phyloP scores from a whole-genome alignment of 305 asterid genomes.

The Lippia alba region DNA sequence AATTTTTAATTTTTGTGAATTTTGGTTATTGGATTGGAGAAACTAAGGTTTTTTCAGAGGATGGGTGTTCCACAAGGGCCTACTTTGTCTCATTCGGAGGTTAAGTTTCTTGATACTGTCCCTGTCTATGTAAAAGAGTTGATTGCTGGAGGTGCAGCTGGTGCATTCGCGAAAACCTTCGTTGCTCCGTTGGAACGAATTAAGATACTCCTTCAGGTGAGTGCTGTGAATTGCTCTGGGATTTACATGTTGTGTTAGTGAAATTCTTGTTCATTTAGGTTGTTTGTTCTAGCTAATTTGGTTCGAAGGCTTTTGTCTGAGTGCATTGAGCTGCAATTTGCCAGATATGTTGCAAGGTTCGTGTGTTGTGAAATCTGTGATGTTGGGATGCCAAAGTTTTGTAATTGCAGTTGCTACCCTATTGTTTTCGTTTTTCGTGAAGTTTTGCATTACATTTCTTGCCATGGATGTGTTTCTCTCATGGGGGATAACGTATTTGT shows the following conservation, averaged over 20 bases:
- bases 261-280: not conserved
- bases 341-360: not conserved
- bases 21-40: slow-evolving; percentile 28
- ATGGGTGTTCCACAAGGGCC: slow-evolving; percentile 86
- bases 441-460: no score
- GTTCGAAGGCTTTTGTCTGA: not conserved
- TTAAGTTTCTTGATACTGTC: slow-evolving; percentile 60
- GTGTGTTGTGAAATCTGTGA: slow-evolving; percentile 1
- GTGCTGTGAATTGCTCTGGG: slow-evolving; percentile 6
- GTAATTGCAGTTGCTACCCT: slow-evolving; percentile 11
- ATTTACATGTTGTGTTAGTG: slow-evolving; percentile 9
- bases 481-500: no score
- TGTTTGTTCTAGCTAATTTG: not conserved
- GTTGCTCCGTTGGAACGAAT: slow-evolving; percentile 95
- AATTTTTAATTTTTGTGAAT: not conserved
- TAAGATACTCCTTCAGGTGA: slow-evolving; percentile 96
- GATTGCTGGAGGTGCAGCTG: slow-evolving; percentile 97
- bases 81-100: slow-evolving; percentile 53
- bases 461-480: no score
- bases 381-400: slow-evolving; percentile 10
- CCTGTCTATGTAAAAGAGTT: slow-evolving; percentile 91
- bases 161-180: slow-evolving; percentile 87
- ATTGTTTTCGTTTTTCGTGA: no score
- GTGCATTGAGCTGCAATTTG: slow-evolving; percentile 15
- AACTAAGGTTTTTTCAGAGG: slow-evolving; percentile 31